These are phyloP conservation scores for Litsea cubeba DNA, from an alignment of 164 flowering plant genomes.

Conservation along the genomic window DNA sequence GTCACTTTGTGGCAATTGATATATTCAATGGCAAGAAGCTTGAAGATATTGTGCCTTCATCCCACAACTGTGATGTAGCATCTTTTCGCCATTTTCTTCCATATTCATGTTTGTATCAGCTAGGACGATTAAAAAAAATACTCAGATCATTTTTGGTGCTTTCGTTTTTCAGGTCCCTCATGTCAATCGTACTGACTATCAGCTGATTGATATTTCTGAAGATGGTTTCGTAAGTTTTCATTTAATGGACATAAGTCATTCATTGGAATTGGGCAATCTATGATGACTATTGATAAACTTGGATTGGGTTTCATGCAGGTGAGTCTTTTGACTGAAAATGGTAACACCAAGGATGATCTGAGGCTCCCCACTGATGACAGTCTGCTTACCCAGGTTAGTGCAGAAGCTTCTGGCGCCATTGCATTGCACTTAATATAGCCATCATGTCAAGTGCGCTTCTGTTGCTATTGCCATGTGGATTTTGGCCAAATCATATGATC, in stretches of 20 bases:
- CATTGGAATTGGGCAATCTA: neutral
- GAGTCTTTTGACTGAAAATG: slow-evolving; percentile 22
- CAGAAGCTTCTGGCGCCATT: neutral
- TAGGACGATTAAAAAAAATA: neutral
- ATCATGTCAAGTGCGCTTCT: neutral
- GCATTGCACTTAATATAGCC: neutral
- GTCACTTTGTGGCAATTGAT: slow-evolving; percentile 53
- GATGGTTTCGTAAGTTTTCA: slow-evolving; percentile 47
- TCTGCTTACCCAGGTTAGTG: slow-evolving; percentile 16
- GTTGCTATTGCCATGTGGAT: neutral
- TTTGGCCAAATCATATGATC: neutral
- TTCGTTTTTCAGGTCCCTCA: slow-evolving; percentile 42
- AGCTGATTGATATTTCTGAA: slow-evolving; percentile 57
- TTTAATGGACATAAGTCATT: neutral
- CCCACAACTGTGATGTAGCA: slow-evolving; percentile 63
- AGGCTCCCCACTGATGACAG: slow-evolving; percentile 21
- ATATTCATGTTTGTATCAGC: neutral
- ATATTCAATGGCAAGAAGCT: slow-evolving; percentile 58
- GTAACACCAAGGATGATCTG: slow-evolving; percentile 23
- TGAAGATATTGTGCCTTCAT: slow-evolving; percentile 70
- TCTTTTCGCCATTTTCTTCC: neutral
- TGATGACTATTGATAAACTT: neutral
- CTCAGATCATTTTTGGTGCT: neutral
- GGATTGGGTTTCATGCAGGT: slow-evolving; percentile 11
- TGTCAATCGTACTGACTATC: slow-evolving; percentile 52